Evolutionary conservation across 305 asterid genomes (phyloP).

Genomic region (Striga hermonthica): DNA sequence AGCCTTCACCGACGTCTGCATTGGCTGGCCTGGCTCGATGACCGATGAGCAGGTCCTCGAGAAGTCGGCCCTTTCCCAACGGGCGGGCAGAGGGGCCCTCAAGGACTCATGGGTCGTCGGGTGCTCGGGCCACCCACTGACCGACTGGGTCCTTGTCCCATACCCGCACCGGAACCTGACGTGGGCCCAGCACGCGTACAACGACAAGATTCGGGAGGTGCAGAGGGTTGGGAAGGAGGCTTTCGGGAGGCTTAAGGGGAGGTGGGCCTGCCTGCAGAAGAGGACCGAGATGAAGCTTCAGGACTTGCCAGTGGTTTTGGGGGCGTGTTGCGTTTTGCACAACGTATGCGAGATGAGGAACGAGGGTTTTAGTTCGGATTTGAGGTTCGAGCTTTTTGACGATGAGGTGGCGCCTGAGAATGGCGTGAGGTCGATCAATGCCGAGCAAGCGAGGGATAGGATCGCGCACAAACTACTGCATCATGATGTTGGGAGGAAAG

Average conservation of each 20-base stretch:
- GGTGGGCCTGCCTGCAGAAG: conserved; percentile 59
- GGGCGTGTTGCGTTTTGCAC: conserved; percentile 57
- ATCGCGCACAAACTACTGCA: conserved; percentile 52
- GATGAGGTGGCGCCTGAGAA: conserved; percentile 45
- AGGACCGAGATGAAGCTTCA: conserved; percentile 58
- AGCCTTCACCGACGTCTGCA: conserved; percentile 46
- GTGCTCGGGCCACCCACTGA: conserved; percentile 41
- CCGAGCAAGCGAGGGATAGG: conserved; percentile 42
- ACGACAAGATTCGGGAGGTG: conserved; percentile 43
- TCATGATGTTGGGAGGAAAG: conserved; percentile 34
- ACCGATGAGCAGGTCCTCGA: conserved; percentile 49
- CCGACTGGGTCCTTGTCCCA: conserved; percentile 55
- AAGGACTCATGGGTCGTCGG: conserved; percentile 42
- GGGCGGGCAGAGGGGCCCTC: conserved; percentile 40
- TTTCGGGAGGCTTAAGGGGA: conserved; percentile 47
- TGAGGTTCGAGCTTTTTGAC: conserved; percentile 41
- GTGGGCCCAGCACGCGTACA: conserved; percentile 53
- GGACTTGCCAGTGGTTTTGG: conserved; percentile 52
- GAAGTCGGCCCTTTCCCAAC: conserved; percentile 45
- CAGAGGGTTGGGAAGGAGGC: conserved; percentile 44
- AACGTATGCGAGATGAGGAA: conserved; percentile 54
- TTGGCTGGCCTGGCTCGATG: conserved; percentile 63
- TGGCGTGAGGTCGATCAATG: conserved; percentile 39
- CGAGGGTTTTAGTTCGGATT: conserved; percentile 38
- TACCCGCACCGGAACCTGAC: conserved; percentile 43